Evolutionary conservation across 345 rosid species (phyloP).

Genomic region (Melastoma malabathricum): DNA sequence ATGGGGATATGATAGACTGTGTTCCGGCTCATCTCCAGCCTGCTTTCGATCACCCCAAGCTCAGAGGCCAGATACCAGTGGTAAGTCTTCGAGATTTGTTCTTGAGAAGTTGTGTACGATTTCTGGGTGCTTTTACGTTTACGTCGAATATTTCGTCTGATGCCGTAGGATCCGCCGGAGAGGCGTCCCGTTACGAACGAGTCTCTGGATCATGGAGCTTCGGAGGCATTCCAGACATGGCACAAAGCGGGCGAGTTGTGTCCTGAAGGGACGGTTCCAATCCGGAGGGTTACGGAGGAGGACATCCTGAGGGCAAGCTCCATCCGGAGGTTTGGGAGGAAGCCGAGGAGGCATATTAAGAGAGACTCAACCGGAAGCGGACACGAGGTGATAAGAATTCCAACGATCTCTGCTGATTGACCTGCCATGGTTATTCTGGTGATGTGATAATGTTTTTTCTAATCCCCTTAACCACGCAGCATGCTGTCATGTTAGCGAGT

Average conservation of each 20-base stretch:
- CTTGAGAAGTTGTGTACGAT: background rate
- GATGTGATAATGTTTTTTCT: constrained; percentile 1
- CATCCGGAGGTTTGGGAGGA: constrained; percentile 57
- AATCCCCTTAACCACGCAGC: constrained; percentile 30
- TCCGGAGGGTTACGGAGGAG: constrained; percentile 56
- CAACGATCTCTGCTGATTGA: too few relatives aligned
- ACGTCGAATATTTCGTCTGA: background rate
- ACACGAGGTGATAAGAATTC: constrained; percentile 50
- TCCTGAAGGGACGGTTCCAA: constrained; percentile 79
- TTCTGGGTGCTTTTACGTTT: background rate
- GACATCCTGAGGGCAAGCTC: constrained; percentile 72
- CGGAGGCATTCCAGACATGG: constrained; percentile 62
- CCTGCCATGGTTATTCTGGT: background rate
- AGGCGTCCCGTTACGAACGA: constrained; percentile 35
- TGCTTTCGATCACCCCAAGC: constrained; percentile 85
- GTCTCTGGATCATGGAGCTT: constrained; percentile 11
- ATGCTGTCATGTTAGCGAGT: constrained; percentile 84
- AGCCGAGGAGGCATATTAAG: constrained; percentile 46
- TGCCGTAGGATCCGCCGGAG: constrained; percentile 52
- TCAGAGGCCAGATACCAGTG: constrained; percentile 61
- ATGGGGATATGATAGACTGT: constrained; percentile 92
- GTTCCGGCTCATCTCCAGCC: constrained; percentile 73
- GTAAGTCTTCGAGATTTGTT: constrained; percentile 22
- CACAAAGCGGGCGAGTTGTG: constrained; percentile 65
- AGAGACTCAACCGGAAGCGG: constrained; percentile 84